A percentile compares a stretch with the other conserved stretches of the same genome.
Conservation (phyloP, 805 yeast genomes). For the Barnettozyma pratensis region DNA sequence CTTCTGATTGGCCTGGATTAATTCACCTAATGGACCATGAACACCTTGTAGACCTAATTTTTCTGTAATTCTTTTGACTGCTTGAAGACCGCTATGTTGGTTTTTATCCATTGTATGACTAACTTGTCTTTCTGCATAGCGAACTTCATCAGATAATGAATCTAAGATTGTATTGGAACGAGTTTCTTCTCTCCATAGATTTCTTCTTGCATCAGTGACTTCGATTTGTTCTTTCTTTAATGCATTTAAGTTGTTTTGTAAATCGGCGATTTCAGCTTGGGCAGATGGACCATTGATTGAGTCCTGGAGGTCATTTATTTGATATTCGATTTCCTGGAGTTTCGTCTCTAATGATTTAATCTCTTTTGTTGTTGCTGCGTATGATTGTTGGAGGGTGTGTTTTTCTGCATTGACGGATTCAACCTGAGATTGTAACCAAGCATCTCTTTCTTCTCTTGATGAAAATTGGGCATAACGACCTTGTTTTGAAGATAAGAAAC, state of each 20-base stretch:
- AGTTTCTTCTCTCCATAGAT: conserved; percentile 75
- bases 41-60: conserved; percentile 59
- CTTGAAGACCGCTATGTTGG: conserved; percentile 61
- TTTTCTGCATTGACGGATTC: conserved; percentile 26
- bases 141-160: conserved; percentile 49
- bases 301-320: conserved; percentile 30
- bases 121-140: conserved; percentile 52
- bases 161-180: conserved; percentile 52
- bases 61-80: conserved; percentile 59
- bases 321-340: conserved; percentile 23
- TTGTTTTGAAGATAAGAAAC: conserved; percentile 62
- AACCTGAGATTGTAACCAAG: conserved; percentile 58
- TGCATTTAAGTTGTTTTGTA: conserved; percentile 24
- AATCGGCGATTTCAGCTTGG: conserved; percentile 27
- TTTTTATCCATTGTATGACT: conserved; percentile 72
- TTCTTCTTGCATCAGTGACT: conserved; percentile 62
- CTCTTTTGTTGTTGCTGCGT: conserved; percentile 14
- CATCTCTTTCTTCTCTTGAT: conserved; percentile 53
- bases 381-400: conserved; percentile 17
- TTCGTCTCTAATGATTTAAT: conserved; percentile 14
- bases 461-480: conserved; percentile 61
- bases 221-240: conserved; percentile 37
- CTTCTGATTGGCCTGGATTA: conserved; percentile 74
- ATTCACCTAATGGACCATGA: conserved; percentile 81
- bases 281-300: conserved; percentile 33